These are phyloP conservation scores for Aspergillus terreus DNA, from an alignment of 2,329 filamentous ascomycete species.

Conservation along the genomic window DNA sequence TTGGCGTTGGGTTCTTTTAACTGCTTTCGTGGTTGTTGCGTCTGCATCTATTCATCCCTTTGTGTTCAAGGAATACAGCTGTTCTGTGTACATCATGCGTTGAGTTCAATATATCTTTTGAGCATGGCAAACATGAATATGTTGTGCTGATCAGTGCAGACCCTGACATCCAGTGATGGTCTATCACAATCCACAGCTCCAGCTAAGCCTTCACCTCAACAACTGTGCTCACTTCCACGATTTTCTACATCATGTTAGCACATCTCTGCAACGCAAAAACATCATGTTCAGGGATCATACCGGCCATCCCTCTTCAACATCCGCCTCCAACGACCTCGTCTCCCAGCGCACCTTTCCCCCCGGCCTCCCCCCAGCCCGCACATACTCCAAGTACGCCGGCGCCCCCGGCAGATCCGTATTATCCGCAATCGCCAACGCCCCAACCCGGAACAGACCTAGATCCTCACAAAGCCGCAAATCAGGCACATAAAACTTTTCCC, in stretches of 20 bases:
- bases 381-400: constrained; percentile 40
- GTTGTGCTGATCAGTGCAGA: too few species aligned
- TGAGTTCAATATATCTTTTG: too few species aligned
- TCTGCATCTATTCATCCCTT: too few species aligned
- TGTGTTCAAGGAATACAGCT: too few species aligned
- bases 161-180: too few species aligned
- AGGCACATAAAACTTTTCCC: constrained; percentile 33
- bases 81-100: too few species aligned
- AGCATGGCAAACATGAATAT: too few species aligned
- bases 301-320: constrained; percentile 8
- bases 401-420: constrained; percentile 40
- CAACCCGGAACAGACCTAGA: constrained; percentile 27
- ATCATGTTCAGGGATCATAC: constrained; percentile 6
- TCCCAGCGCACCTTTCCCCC: constrained; percentile 21
- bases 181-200: too few species aligned
- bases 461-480: constrained; percentile 35
- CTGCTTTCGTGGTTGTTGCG: too few species aligned
- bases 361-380: constrained; percentile 23
- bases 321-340: constrained; percentile 14
- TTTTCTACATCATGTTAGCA: constrained; percentile 9
- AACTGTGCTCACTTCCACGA: constrained; percentile 19
- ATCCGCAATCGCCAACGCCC: constrained; percentile 35
- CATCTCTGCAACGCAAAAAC: not conserved
- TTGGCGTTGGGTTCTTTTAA: too few species aligned
- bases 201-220: constrained; percentile 1